These are phyloP conservation scores for Phytophthora palmivora DNA, from an alignment of 352 stramenopile species.

Conservation along the genomic window DNA sequence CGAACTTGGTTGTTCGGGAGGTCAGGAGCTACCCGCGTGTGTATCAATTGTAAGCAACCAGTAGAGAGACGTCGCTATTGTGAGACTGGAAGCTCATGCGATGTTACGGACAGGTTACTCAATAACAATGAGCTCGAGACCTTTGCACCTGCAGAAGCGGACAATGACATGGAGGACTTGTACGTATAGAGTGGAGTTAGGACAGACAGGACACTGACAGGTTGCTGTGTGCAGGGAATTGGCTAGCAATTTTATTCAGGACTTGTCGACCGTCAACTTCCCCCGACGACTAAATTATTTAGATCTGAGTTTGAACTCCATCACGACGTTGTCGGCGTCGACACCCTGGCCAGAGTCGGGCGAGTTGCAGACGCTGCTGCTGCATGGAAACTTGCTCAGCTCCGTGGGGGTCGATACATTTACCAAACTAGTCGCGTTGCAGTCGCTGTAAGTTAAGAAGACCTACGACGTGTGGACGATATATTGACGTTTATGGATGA, in stretches of 20 bases:
- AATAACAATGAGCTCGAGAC: constrained; percentile 65
- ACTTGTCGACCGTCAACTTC: constrained; percentile 48
- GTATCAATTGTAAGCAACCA: constrained; percentile 50
- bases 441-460: constrained; percentile 57
- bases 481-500: constrained; percentile 6
- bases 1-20: constrained; percentile 54
- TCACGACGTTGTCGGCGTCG: constrained; percentile 35
- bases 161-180: constrained; percentile 68
- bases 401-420: constrained; percentile 52
- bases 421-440: constrained; percentile 46
- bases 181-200: constrained; percentile 17
- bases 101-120: constrained; percentile 35
- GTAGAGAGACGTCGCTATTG: not conserved
- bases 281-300: constrained; percentile 53
- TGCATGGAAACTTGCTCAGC: constrained; percentile 59
- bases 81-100: too few species aligned
- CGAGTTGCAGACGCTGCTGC: constrained; percentile 62
- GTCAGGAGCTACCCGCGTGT: constrained; percentile 63
- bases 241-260: constrained; percentile 49
- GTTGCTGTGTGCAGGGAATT: constrained; percentile 40
- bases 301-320: constrained; percentile 55
- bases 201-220: not conserved
- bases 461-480: not conserved
- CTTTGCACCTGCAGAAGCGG: constrained; percentile 43
- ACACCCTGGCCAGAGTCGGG: constrained; percentile 53